A percentile compares a stretch with the other conserved stretches of the same genome.
Evolutionary conservation across 768 basidiomycete species (phyloP).

Genomic region (Phallus indusiatus): DNA sequence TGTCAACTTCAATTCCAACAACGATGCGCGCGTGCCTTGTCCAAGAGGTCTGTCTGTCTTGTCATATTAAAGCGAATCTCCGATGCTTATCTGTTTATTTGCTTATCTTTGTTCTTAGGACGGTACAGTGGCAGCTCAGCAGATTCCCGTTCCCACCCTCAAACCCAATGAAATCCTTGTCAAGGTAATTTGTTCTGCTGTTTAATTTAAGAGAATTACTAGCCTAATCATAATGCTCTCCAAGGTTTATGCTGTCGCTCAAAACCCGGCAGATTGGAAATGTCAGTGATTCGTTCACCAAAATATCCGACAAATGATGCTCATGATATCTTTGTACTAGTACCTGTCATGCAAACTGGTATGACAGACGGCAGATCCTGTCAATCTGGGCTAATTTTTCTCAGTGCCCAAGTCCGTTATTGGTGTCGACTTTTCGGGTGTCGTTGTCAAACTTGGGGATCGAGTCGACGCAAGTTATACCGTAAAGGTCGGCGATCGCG

Average conservation of each 20-base stretch:
- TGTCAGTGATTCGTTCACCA: neutral
- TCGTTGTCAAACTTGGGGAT: neutral
- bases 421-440: neutral
- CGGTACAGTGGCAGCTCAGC: neutral
- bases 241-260: neutral
- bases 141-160: neutral
- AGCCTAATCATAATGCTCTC: neutral
- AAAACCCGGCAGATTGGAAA: conserved; percentile 6
- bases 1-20: neutral
- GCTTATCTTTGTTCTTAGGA: neutral
- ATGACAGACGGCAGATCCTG: neutral
- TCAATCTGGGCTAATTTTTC: neutral
- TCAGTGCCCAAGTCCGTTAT: neutral
- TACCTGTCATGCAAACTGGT: neutral
- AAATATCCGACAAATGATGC: neutral
- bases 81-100: neutral
- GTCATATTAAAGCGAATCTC: too few relatives aligned
- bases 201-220: neutral
- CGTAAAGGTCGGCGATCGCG: neutral
- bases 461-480: neutral
- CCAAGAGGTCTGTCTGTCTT: neutral
- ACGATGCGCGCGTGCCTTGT: neutral
- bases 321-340: too few relatives aligned
- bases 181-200: neutral
- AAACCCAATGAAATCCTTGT: neutral